Evolutionary conservation across 1,284 basidiomycete species (phyloP), one percentile per base, ranked within the genome.

Genomic region (Cryptococcus maquisensis): DNA sequence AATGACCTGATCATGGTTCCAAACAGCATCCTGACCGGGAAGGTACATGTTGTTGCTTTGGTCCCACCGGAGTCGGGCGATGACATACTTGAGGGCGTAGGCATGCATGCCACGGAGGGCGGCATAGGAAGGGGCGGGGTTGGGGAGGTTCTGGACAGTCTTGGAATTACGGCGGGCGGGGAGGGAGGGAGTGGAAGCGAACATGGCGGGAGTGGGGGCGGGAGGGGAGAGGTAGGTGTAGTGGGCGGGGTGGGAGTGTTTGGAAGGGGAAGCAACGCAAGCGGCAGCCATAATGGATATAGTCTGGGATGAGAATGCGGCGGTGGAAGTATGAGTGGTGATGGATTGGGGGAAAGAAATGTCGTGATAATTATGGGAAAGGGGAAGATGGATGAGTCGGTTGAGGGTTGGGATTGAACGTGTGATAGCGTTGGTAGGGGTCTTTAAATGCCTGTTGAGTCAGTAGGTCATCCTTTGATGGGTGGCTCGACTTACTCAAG

Each of bases 11-110:
- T 66, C 60, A 42, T 65, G 61, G 24, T 64, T 60, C 44, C 51
- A 44, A 58, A 64, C 64, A 2, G 67, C 67, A 44, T 65, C 63
- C 51, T 66, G 62, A 21, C 57, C 57, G 2, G 56, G 59, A 18
- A 69, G 32, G 51, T 71, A 71, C 24, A 49, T 40, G 51, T 64
- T 67, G 60, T 65, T 61, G 16, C 38, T 46, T 44, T 69, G 67
- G 23, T 71, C 67, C 67, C 67, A 68, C 4, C 66, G 55, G 16
- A 71, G 50, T 44, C 61, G 65, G 51, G 65, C 61, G 35, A 71
- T 69, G 36, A 59, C 47, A 54, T 66, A 66, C 39, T 59, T 52
- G 45, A 67, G 50, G 4, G 67, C 60, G 6, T 54, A 50, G 32
- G 52, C 65, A 53, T 71, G 68, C 42, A 60, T 53, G 3, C 59